Evolutionary conservation across 257 asterid genomes (phyloP).

Genomic region (Solanum pennellii): DNA sequence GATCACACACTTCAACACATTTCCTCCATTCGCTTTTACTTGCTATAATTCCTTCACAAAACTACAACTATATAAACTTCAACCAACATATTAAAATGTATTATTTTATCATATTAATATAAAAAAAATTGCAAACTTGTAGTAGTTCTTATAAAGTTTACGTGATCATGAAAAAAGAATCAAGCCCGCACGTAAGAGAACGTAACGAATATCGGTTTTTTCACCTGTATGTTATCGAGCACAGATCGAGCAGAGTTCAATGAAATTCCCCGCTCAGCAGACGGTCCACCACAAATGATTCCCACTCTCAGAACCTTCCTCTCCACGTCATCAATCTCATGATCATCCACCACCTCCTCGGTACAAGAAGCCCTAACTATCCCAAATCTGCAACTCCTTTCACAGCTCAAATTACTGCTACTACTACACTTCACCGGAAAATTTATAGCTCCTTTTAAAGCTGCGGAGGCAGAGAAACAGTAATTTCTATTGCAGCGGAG

Average conservation of each 20-base stretch:
- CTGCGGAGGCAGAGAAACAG: neutral
- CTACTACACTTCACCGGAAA: constrained; percentile 2
- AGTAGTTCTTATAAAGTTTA: neutral
- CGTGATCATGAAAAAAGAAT: neutral
- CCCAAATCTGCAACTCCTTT: constrained; percentile 10
- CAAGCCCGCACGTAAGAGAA: neutral
- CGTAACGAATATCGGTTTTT: neutral
- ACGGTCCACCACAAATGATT: constrained; percentile 78
- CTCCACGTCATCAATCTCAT: neutral
- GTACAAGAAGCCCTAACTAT: constrained; percentile 20
- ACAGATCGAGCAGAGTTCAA: constrained; percentile 87
- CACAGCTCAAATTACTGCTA: constrained; percentile 3
- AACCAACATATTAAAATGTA: neutral
- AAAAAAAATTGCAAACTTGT: neutral
- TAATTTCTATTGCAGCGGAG: neutral
- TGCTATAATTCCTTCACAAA: neutral
- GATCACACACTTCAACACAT: neutral
- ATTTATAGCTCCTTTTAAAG: neutral
- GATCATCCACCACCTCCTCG: constrained; percentile 16
- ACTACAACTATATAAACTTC: neutral
- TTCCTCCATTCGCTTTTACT: neutral
- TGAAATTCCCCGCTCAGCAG: constrained; percentile 83
- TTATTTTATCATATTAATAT: neutral
- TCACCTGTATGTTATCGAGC: constrained; percentile 81
- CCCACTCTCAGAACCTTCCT: constrained; percentile 51